These are phyloP conservation scores for Chaetomium strumarium DNA, from an alignment of 2,329 filamentous ascomycete species.

Conservation along the genomic window DNA sequence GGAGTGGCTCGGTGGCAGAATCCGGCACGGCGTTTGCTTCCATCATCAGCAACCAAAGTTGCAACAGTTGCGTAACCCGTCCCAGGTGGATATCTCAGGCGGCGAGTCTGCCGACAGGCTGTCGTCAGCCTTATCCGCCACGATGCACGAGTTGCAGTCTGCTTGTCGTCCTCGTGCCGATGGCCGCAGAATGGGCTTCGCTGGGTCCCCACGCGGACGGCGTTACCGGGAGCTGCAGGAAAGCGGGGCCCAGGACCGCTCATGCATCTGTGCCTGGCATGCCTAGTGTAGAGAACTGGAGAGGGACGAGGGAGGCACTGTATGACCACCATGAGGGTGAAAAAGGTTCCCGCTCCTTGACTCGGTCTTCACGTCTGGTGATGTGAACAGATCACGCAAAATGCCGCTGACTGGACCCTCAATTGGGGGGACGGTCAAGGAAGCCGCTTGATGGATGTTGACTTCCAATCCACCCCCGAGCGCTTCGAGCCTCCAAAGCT, in stretches of 20 bases:
- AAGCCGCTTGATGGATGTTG: slow-evolving; percentile 3
- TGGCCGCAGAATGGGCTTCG: neutral
- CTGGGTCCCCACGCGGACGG: slow-evolving; percentile 1
- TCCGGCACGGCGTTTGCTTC: neutral
- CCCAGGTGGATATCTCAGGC: neutral
- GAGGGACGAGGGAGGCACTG: neutral
- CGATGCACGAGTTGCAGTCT: neutral
- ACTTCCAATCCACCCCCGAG: neutral
- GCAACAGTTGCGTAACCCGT: neutral
- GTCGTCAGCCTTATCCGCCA: slow-evolving; percentile 5
- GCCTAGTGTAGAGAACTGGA: neutral
- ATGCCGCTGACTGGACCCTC: neutral
- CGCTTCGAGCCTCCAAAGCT: neutral
- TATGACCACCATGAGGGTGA: neutral
- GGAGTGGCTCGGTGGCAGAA: neutral
- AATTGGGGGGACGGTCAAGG: neutral
- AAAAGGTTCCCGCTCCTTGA: neutral
- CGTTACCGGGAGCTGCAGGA: slow-evolving; percentile 4
- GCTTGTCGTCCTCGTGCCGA: neutral
- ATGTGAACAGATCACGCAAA: neutral
- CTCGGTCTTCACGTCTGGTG: neutral
- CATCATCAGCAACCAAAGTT: no score
- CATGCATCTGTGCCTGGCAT: slow-evolving; percentile 10
- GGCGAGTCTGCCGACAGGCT: neutral
- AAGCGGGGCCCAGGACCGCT: slow-evolving; percentile 14